phyloP scores from a whole-genome alignment of 768 basidiomycete genomes.

The Hortiboletus campestris region DNA sequence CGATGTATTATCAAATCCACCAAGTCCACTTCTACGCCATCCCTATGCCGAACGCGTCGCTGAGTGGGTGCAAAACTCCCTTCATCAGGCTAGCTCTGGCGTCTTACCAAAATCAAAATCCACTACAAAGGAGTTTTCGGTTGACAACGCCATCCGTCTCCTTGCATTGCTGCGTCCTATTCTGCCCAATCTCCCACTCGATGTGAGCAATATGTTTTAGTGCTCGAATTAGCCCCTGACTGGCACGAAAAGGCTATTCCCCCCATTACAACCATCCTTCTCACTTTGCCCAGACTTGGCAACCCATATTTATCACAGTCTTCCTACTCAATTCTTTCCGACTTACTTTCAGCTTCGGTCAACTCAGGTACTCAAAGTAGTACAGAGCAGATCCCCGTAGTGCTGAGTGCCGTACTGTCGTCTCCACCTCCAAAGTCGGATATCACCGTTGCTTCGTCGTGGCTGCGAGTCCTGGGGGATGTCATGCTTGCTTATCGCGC shows the following conservation, averaged over 20 bases:
- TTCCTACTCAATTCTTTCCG: constrained; percentile 81
- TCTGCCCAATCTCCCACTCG: constrained; percentile 56
- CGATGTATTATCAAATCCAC: constrained; percentile 73
- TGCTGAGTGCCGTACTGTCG: constrained; percentile 66
- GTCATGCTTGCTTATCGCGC: constrained; percentile 64
- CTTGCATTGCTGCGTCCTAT: constrained; percentile 71
- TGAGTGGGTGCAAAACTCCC: constrained; percentile 69
- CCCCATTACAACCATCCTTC: constrained; percentile 63
- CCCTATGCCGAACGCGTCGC: constrained; percentile 83
- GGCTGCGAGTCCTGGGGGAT: constrained; percentile 75
- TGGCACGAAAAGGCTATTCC: constrained; percentile 60
- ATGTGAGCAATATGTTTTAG: constrained; percentile 48
- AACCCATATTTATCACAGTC: constrained; percentile 89
- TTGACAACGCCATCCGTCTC: constrained; percentile 75
- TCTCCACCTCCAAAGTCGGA: constrained; percentile 73
- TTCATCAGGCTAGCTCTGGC: constrained; percentile 63
- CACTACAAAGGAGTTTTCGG: constrained; percentile 50
- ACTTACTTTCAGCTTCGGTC: constrained; percentile 60
- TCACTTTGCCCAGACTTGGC: constrained; percentile 81
- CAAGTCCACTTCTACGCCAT: constrained; percentile 73
- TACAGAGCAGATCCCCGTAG: constrained; percentile 52
- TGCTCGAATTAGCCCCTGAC: constrained; percentile 13
- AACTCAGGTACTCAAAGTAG: constrained; percentile 50
- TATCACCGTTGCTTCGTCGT: constrained; percentile 63
- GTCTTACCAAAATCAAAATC: constrained; percentile 61